Conservation (phyloP, 768 basidiomycete genomes). For the Exidia glandulosa region DNA sequence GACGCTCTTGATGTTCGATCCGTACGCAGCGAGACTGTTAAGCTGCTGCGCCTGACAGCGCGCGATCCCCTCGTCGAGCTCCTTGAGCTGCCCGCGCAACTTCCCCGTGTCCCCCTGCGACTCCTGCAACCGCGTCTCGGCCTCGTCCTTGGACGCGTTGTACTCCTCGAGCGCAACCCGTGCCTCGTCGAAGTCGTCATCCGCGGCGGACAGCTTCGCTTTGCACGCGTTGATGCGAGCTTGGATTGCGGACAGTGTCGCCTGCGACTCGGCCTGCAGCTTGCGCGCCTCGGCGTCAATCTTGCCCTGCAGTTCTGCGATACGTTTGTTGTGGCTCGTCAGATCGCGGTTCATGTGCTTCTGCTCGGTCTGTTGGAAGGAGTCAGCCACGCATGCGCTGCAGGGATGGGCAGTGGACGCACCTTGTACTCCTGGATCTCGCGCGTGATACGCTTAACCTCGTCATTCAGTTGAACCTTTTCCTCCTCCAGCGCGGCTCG, state of each 20-base stretch:
- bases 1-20: conserved; percentile 47
- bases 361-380: not conserved
- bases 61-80: conserved; percentile 39
- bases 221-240: not conserved
- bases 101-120: not conserved
- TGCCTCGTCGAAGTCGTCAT: not conserved
- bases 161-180: not conserved
- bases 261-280: not conserved
- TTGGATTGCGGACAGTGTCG: not conserved
- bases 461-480: not conserved
- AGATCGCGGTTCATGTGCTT: not conserved
- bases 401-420: not conserved
- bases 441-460: not conserved
- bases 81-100: conserved; percentile 28
- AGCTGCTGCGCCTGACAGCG: conserved; percentile 39
- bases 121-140: not conserved
- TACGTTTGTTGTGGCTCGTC: not conserved
- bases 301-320: conserved; percentile 62
- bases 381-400: not conserved
- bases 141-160: not conserved
- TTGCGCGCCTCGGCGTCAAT: conserved; percentile 38
- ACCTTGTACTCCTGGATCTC: not conserved
- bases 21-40: conserved; percentile 52
- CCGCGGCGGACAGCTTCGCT: not conserved
- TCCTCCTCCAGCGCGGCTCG: conserved; percentile 33